Conservation (phyloP, 1,284 basidiomycete genomes). For the Malassezia arunalokei region DNA sequence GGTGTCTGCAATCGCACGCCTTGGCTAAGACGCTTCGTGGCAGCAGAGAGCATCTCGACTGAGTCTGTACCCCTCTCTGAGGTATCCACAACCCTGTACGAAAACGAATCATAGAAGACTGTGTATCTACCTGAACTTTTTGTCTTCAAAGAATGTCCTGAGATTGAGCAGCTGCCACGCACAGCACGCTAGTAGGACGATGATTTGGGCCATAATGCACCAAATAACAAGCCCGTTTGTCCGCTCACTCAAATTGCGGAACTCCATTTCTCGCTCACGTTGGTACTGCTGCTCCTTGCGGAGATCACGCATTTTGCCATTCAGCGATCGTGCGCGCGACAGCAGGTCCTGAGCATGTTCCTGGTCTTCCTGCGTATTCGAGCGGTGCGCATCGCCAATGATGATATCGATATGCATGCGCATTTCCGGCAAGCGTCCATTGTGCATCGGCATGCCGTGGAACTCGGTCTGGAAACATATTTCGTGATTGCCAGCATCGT, state of each 20-base stretch:
- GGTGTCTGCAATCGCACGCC: not conserved
- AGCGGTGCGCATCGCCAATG: conserved; percentile 71
- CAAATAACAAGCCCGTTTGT: conserved; percentile 82
- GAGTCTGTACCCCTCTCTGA: conserved; percentile 1
- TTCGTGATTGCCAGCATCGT: conserved; percentile 88
- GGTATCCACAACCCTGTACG: conserved; percentile 3
- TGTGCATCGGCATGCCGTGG: conserved; percentile 13
- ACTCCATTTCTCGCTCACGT: conserved; percentile 78
- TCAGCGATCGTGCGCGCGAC: conserved; percentile 74
- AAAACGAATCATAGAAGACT: not conserved
- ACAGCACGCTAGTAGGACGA: conserved; percentile 70
- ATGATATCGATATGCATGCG: conserved; percentile 88
- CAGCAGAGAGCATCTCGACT: not conserved
- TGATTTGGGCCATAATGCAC: conserved; percentile 79
- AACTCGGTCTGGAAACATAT: conserved; percentile 80
- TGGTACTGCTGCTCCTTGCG: conserved; percentile 94
- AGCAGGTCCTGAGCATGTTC: conserved; percentile 74
- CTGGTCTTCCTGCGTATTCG: conserved; percentile 47
- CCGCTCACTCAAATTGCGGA: conserved; percentile 71
- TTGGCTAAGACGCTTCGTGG: not conserved
- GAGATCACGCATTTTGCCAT: conserved; percentile 81
- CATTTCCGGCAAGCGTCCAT: conserved; percentile 69
- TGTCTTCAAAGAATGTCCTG: conserved; percentile 40
- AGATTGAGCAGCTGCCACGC: conserved; percentile 86
- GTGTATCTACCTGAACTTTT: conserved; percentile 32